phyloP scores from a whole-genome alignment of 345 rosid species.

The Euclidium syriacum region DNA sequence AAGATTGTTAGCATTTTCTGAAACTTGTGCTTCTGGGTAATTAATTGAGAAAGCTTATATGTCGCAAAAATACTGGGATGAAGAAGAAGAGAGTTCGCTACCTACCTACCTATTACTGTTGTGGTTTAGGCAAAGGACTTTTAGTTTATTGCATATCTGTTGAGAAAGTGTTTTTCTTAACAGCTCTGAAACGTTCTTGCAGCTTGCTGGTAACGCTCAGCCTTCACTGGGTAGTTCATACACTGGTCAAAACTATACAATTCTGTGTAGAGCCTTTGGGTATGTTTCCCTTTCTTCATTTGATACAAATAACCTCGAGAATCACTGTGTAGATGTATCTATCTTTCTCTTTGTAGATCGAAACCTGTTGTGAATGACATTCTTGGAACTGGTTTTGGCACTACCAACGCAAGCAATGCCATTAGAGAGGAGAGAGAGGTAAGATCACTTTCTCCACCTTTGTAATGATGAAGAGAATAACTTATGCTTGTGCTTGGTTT shows the following conservation, averaged over 20 bases:
- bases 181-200: constrained; percentile 5
- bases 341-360: constrained; percentile 4
- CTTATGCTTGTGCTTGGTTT: constrained; percentile 1
- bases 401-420: constrained; percentile 12
- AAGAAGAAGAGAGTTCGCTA: background rate
- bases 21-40: background rate
- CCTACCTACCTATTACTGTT: background rate
- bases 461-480: background rate
- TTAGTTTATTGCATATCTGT: background rate
- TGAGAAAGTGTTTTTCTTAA: background rate
- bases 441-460: background rate
- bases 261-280: constrained; percentile 26
- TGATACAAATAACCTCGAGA: background rate
- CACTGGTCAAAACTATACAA: constrained; percentile 25
- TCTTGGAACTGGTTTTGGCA: constrained; percentile 23
- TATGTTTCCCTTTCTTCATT: background rate
- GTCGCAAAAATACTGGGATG: background rate
- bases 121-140: background rate
- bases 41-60: background rate
- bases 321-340: background rate
- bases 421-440: constrained; percentile 27
- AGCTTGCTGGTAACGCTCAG: constrained; percentile 30
- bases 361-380: constrained; percentile 24
- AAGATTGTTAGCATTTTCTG: background rate
- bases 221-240: constrained; percentile 20